Conservation (phyloP, 192 early-diverging fungal species). For the Backusella parvicylindrica region DNA sequence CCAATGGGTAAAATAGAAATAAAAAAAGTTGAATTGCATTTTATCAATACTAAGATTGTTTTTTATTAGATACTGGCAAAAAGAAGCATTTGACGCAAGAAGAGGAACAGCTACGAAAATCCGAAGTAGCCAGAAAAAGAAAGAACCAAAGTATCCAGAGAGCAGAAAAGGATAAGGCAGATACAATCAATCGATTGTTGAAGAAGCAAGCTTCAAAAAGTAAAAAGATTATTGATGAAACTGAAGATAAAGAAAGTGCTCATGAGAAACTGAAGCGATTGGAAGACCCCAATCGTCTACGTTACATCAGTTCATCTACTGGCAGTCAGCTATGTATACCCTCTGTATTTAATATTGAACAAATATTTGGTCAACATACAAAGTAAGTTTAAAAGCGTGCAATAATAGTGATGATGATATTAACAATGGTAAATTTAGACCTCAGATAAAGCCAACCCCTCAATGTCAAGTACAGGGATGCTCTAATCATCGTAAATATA, state of each 20-base stretch:
- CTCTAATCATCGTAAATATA: constrained; percentile 17
- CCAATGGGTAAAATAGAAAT: constrained; percentile 49
- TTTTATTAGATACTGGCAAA: constrained; percentile 50
- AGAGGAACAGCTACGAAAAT: constrained; percentile 65
- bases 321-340: constrained; percentile 12
- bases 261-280: not conserved
- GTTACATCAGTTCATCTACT: not conserved
- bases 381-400: not conserved
- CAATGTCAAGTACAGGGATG: constrained; percentile 24
- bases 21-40: no score
- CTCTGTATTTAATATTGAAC: constrained; percentile 11
- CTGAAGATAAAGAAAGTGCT: constrained; percentile 16
- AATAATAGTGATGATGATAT: not conserved
- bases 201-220: constrained; percentile 79
- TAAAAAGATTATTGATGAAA: constrained; percentile 47
- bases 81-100: constrained; percentile 65
- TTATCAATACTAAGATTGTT: not conserved
- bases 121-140: constrained; percentile 70
- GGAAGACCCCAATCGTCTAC: constrained; percentile 15
- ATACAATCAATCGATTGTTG: constrained; percentile 76
- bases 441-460: not conserved
- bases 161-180: constrained; percentile 71
- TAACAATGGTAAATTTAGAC: not conserved
- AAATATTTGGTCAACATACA: constrained; percentile 5
- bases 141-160: constrained; percentile 78